Evolutionary conservation across 108 stramenopile species (phyloP), one percentile per base, ranked within the genome.

Genomic region (Fistulifera pelliculosa): DNA sequence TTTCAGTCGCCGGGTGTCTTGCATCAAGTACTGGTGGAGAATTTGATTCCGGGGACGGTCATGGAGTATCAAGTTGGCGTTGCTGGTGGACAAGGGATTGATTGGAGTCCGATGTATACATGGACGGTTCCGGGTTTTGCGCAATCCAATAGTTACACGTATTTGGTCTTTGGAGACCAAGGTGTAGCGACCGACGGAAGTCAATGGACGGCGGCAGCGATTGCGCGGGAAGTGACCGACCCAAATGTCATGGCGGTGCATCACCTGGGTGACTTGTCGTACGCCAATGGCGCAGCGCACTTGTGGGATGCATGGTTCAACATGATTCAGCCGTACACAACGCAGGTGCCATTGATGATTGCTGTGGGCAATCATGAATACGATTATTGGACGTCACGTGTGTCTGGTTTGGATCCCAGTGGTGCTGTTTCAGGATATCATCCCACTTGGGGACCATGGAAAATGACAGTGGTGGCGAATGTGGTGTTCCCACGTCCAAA

Each of bases 361-460:
- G 83, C 68, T 0, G 64, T 86, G 27, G 92, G 92, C 2, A 90
- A 94, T 68, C 92, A 94, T 52, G 92, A 94, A 57, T 94, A 87
- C 56, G 85, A 94, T 68, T 77, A 85, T 55, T 35, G 31, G 31
- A 71, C 56, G 1, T 27, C 27, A 7, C 81, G 84, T 6, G 78
- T 58, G 2, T 49, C 31, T 22, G 76, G 66, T 22, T 81, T 66
- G 64, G 88, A 90, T 66, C 84, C 84, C 0, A 61, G 56, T 49
- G 82, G 79, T 0, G 54, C 77, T 0, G 76, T 70, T 6, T 12
- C 41, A 0, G 56, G 56, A 23, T 90, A 66, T 64, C 58, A 56
- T 41, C 88, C 88, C 1, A 47, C 47, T 1, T 85, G 84, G 84
- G 71, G 65, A 26, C 72, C 56, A 83, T 79, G 56, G 72, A 56